Evolutionary conservation across 352 stramenopile species (phyloP).

Genomic region (Blastocystis sp.): DNA sequence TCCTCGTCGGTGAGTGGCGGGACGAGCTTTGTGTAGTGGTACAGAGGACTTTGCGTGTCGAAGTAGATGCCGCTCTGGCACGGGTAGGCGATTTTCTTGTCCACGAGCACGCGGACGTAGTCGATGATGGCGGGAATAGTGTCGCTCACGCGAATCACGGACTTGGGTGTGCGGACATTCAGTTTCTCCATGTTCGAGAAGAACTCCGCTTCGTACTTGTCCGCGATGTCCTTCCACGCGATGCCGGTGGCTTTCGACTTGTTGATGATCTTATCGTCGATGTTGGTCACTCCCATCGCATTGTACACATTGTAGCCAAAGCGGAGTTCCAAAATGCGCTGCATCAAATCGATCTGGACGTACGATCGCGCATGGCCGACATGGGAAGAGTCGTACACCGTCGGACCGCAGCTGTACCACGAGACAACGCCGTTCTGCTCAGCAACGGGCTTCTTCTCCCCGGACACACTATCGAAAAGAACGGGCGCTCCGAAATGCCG

Average conservation of each 20-base stretch:
- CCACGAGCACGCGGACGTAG: conserved; percentile 82
- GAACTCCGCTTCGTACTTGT: conserved; percentile 89
- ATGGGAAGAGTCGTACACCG: conserved; percentile 95
- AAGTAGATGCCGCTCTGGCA: conserved; percentile 86
- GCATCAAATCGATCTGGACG: conserved; percentile 88
- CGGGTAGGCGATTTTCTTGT: conserved; percentile 82
- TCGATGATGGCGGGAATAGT: conserved; percentile 83
- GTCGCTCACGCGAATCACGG: conserved; percentile 79
- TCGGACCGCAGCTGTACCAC: conserved; percentile 98
- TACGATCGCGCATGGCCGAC: conserved; percentile 91
- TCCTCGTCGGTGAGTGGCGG: conserved; percentile 84
- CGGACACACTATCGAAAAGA: conserved; percentile 50
- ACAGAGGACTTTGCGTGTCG: conserved; percentile 78
- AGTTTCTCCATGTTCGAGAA: conserved; percentile 90
- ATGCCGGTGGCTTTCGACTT: conserved; percentile 80
- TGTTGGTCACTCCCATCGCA: conserved; percentile 83
- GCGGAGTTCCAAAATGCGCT: conserved; percentile 82
- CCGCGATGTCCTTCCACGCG: conserved; percentile 73
- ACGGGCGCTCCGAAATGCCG: neutral
- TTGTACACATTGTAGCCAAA: conserved; percentile 60
- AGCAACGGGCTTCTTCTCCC: conserved; percentile 16
- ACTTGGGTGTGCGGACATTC: conserved; percentile 78
- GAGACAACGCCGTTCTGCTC: conserved; percentile 77
- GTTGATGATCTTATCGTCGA: conserved; percentile 98
- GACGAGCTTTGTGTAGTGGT: conserved; percentile 73